Conservation (phyloP, 805 yeast genomes). For the Spencermartinsiella europaea region DNA sequence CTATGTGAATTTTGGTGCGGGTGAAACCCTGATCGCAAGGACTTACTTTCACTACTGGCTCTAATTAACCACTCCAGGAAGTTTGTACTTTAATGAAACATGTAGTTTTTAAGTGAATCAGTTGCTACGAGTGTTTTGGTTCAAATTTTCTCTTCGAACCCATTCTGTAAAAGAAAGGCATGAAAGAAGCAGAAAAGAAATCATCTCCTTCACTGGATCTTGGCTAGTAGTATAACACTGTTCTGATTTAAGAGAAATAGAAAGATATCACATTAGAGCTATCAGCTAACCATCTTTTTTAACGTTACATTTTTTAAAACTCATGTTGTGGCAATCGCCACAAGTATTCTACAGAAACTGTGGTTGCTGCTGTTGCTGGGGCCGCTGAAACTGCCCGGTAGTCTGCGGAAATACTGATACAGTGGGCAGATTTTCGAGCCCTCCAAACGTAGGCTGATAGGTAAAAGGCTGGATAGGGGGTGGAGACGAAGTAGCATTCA, state of each 20-base stretch:
- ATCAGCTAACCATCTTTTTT: too few relatives aligned
- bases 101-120: too few relatives aligned
- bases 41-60: too few relatives aligned
- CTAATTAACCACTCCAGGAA: too few relatives aligned
- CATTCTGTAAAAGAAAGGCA: too few relatives aligned
- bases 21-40: too few relatives aligned
- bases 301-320: not conserved
- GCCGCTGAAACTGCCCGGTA: conserved; percentile 26
- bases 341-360: not conserved
- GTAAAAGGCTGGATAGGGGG: conserved; percentile 32
- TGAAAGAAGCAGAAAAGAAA: too few relatives aligned
- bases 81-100: too few relatives aligned
- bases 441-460: conserved; percentile 66
- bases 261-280: not conserved
- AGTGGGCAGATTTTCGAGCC: conserved; percentile 61
- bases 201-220: too few relatives aligned
- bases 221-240: conserved; percentile 1
- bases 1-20: too few relatives aligned
- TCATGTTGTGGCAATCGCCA: not conserved
- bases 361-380: conserved; percentile 25
- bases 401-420: conserved; percentile 67
- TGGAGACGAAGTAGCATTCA: conserved; percentile 21
- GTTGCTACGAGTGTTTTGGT: too few relatives aligned
- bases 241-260: not conserved
- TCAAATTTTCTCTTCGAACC: too few relatives aligned